Base-by-base conservation (phyloP, 495 filamentous ascomycete species). In the Trichodelitschia bisporula region DNA sequence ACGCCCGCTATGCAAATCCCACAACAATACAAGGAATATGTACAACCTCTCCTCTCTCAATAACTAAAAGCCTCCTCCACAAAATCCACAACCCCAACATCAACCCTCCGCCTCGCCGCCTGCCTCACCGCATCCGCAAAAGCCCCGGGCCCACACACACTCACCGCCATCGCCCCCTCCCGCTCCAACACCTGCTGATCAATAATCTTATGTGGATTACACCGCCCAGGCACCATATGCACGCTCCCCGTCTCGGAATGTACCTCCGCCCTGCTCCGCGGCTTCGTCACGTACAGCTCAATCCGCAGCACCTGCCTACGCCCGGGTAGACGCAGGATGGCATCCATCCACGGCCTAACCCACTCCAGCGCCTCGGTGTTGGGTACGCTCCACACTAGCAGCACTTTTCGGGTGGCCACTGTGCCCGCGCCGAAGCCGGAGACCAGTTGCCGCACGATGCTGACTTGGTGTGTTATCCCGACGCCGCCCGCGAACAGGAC, bases 271-370 rank as follows among this genome's bases (percentile, higher is more conserved):
- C 64, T 67, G 19, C 62, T 70, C 33, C 69, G 62, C 3, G 84
- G 84, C 36, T 79, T 70, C 35, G 77, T 86, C 33, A 97, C 74
- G 45, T 91, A 97, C 3, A 95, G 57, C 56, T 80, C 66, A 34
- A 95, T 71, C 25, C 66, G 63, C 24, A 97, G 65, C 2, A 83
- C 64, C 16, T 93, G 77, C 16, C 80, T 64, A 0, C 86, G 69
- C 28, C 60, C 62, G 5, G 80, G 76, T 58, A 93, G 76, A 2
- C 65, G 65, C 20, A 97, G 61, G 36, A 95, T 84, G 44, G 77
- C 60, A 36, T 90, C 84, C 86, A 97, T 97, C 77, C 77, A 97
- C 4, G 72, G 66, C 4, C 77, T 64, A 25, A 93, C 77, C 86
- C 86, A 97, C 44, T 82, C 69, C 16, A 97, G 62, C 38, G 82